A percentile compares a stretch with the other conserved stretches of the same genome.
These are phyloP conservation scores for Eutrema salsugineum DNA, from an alignment of 441 rosid genomes.

Conservation along the genomic window DNA sequence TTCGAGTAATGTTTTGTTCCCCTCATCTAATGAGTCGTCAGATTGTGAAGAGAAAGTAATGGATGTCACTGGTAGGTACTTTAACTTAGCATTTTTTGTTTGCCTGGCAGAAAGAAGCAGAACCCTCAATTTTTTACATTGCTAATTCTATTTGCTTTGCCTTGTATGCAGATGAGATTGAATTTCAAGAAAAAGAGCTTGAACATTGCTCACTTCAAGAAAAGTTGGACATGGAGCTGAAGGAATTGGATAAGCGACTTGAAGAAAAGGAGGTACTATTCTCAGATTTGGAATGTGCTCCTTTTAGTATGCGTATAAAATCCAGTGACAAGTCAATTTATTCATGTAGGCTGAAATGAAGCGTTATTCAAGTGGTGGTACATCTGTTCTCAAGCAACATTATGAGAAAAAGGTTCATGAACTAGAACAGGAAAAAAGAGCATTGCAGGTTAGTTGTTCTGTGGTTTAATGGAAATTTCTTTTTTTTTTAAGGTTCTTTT, in stretches of 20 bases:
- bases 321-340: not conserved
- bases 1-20: constrained; percentile 47
- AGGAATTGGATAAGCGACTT: constrained; percentile 84
- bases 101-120: not conserved
- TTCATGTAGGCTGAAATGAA: constrained; percentile 91
- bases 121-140: not conserved
- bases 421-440: constrained; percentile 79
- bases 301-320: not conserved
- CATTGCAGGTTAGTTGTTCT: constrained; percentile 63
- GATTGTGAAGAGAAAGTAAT: constrained; percentile 48
- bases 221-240: constrained; percentile 78
- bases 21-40: constrained; percentile 54
- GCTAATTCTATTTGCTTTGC: not conserved
- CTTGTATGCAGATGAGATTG: constrained; percentile 58
- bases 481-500: too few species aligned
- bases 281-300: not conserved
- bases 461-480: too few species aligned
- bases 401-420: constrained; percentile 92
- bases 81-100: not conserved
- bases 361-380: constrained; percentile 58
- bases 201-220: constrained; percentile 93
- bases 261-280: constrained; percentile 83
- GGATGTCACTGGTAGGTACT: constrained; percentile 53
- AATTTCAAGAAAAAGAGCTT: constrained; percentile 70
- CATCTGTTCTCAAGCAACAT: constrained; percentile 90